Base-by-base conservation (phyloP, 257 asterid species). In the Solanum verrucosum region DNA sequence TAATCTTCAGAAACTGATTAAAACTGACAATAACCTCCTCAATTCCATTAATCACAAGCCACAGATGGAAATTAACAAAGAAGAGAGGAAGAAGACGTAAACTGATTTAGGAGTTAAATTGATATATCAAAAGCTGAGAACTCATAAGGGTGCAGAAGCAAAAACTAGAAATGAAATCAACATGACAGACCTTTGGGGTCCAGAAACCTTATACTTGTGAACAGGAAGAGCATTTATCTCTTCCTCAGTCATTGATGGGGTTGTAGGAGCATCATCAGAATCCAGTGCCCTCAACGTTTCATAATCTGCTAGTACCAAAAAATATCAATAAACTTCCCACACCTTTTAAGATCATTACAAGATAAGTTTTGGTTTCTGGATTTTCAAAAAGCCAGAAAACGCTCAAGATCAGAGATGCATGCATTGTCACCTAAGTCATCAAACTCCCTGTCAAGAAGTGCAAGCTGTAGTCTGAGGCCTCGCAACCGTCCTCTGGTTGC, bases 381-480 rank as follows among this genome's bases (percentile, higher is more conserved):
- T 59, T 49, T 67, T 83, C 16, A 21, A 46, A 83, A 74, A 65
- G 16, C 20, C 72, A 75, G 65, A 86, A 31, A 84, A 38, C 52
- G 14, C 44, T 82, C 87, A 86, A 81, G 37, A 46, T 78, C 34
- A 86, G 65, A 87, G 83, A 44, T 56, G 74, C 84, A 38, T 83
- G 82, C 40, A 86, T 40, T 52, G 88, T 86, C 84, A 96, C 99
- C 99, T 88, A 97, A 92, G 92, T 97, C 99, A 86, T 97, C 99
- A 85, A 97, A 97, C 89, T 97, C 99, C 87, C 99, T 87, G 89
- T 97, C 99, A 84, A 97, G 99, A 90, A 97, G 98, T n/a, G 99
- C 99, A 81, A 97, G 99, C 93, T 97, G 99, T 87, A 97, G 99
- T 86, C 99, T 93, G 86, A 97, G 99, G 82, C 99, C 99, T 89